A percentile compares a stretch with the other conserved stretches of the same genome.
phyloP scores from a whole-genome alignment of 768 basidiomycete genomes.

The Kwoniella botswanensis region DNA sequence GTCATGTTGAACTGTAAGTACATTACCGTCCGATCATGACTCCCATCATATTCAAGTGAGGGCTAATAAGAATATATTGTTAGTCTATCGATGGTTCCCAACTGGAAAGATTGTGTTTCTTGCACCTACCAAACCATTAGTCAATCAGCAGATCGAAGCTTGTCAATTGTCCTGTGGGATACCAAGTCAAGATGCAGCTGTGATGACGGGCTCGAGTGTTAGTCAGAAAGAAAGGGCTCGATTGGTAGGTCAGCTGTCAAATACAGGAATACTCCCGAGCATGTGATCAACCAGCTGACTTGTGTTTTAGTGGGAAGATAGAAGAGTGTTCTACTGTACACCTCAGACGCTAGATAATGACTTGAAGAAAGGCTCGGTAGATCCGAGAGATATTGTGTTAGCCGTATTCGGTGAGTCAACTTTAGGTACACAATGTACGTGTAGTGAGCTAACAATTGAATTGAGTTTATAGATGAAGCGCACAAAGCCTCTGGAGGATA shows the following conservation, averaged over 20 bases:
- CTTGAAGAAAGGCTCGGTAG: slow-evolving; percentile 71
- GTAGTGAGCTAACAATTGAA: not conserved
- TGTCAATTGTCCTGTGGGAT: slow-evolving; percentile 94
- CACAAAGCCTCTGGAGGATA: slow-evolving; percentile 93
- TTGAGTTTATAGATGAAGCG: slow-evolving; percentile 73
- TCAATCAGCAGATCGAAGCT: slow-evolving; percentile 91
- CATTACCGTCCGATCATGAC: not conserved
- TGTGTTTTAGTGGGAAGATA: slow-evolving; percentile 47
- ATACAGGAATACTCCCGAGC: too few species aligned
- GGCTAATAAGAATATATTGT: too few species aligned
- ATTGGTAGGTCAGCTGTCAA: slow-evolving; percentile 18
- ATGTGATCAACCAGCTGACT: slow-evolving; percentile 7
- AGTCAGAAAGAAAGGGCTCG: slow-evolving; percentile 35
- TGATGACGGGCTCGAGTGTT: slow-evolving; percentile 74
- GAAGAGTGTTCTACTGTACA: slow-evolving; percentile 89
- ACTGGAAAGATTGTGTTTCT: slow-evolving; percentile 76
- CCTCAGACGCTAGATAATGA: slow-evolving; percentile 94
- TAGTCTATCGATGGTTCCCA: slow-evolving; percentile 58
- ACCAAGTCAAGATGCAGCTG: slow-evolving; percentile 79
- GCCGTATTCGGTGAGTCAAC: slow-evolving; percentile 77
- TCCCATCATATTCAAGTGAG: not conserved
- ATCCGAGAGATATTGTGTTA: slow-evolving; percentile 78
- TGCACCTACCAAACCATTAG: slow-evolving; percentile 94
- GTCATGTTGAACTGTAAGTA: slow-evolving; percentile 89
- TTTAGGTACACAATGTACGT: not conserved